phyloP scores from a whole-genome alignment of 2,329 filamentous ascomycete species.

The Monosporascus sp. region DNA sequence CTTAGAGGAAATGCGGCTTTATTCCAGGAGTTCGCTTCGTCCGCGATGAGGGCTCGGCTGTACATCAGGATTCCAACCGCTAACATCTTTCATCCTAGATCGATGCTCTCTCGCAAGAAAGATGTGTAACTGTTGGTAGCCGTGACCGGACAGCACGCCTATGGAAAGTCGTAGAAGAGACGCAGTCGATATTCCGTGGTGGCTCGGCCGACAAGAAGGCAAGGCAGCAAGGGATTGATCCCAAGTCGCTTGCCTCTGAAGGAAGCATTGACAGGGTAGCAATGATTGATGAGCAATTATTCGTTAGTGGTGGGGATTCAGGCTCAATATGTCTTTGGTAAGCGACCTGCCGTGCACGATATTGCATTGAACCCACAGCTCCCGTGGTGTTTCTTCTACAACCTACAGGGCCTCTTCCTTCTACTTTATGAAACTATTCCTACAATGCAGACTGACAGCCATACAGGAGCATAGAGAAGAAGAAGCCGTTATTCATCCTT shows the following conservation, averaged over 20 bases:
- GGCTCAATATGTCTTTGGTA: constrained; percentile 70
- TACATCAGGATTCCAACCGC: neutral
- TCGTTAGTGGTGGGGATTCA: constrained; percentile 91
- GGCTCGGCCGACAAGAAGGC: constrained; percentile 53
- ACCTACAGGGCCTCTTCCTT: neutral
- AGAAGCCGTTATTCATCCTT: constrained; percentile 83
- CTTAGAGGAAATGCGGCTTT: neutral
- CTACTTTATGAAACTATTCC: neutral
- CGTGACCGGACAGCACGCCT: constrained; percentile 85
- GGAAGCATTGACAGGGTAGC: constrained; percentile 90
- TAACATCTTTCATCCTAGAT: constrained; percentile 46
- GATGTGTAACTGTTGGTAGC: constrained; percentile 85
- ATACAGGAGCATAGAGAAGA: constrained; percentile 75
- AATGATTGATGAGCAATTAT: constrained; percentile 81
- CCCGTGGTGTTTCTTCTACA: neutral
- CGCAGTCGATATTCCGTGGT: constrained; percentile 89
- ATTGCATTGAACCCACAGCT: too few species aligned
- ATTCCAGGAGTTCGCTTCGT: neutral
- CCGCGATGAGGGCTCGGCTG: too few species aligned
- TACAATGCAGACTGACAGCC: neutral
- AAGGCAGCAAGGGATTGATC: constrained; percentile 34
- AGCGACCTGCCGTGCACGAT: neutral
- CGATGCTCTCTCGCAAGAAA: constrained; percentile 76
- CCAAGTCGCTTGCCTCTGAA: constrained; percentile 57
- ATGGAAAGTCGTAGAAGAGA: constrained; percentile 96